Evolutionary conservation across 2,329 filamentous ascomycete genomes (phyloP).

Genomic region (Cercospora sp.): DNA sequence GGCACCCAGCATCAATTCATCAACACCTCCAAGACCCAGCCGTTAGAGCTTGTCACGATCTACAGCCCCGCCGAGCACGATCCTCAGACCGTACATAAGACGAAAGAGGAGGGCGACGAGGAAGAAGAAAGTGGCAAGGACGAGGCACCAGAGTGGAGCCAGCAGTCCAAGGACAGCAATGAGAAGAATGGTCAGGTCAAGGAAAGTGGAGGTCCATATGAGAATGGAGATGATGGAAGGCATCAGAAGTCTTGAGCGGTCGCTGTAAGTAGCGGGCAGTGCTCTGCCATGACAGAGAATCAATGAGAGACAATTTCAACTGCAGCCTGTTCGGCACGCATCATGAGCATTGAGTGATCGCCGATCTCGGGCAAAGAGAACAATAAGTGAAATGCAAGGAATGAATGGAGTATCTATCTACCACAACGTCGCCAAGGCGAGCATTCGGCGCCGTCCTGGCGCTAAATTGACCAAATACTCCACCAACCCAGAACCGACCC

Average conservation of each 20-base stretch:
- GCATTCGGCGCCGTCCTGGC: not conserved
- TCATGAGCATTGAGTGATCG: not conserved
- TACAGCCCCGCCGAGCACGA: conserved; percentile 65
- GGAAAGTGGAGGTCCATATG: conserved; percentile 41
- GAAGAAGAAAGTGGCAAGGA: conserved; percentile 63
- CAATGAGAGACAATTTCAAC: not conserved
- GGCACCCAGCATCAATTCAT: conserved; percentile 67
- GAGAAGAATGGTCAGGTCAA: conserved; percentile 58
- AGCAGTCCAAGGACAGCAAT: conserved; percentile 59
- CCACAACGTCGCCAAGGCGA: not conserved
- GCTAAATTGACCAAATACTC: not conserved
- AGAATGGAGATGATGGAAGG: conserved; percentile 40
- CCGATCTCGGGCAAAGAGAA: not conserved
- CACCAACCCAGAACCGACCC: not conserved
- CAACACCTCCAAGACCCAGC: conserved; percentile 57
- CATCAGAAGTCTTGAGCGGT: conserved; percentile 33
- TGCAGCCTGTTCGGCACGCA: not conserved
- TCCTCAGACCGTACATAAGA: conserved; percentile 60
- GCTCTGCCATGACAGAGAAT: not conserved
- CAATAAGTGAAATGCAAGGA: not conserved
- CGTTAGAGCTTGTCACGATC: conserved; percentile 62
- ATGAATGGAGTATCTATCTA: not conserved
- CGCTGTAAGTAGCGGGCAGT: not conserved
- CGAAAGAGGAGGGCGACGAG: conserved; percentile 63
- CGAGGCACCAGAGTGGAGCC: conserved; percentile 61